Evolutionary conservation across 1,284 basidiomycete genomes (phyloP), one percentile per base, ranked within the genome.

Genomic region (Marasmius sp.): DNA sequence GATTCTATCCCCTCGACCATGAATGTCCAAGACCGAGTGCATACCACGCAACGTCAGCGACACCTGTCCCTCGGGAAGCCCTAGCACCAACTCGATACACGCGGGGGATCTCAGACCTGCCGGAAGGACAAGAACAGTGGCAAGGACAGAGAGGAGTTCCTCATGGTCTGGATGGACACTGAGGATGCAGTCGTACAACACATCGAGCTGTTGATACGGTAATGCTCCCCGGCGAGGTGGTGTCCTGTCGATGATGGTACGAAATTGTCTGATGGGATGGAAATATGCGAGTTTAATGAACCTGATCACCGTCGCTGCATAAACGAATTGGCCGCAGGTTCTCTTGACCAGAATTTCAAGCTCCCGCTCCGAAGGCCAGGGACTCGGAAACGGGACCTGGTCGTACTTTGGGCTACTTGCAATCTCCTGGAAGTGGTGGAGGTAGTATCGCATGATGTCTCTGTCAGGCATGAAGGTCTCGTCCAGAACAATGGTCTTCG

Each of bases 321-420:
- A 64, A 18, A 64, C 62, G 51, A 64, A 64, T 20, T 59, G 50
- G 0, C 61, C 61, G n/a, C n/a, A n/a, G n/a, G n/a, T n/a, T n/a
- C n/a, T n/a, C n/a, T n/a, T n/a, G n/a, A n/a, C n/a, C n/a, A 22
- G 36, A 34, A 38, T 37, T 14, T 55, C 53, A 7, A 64, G 34
- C 8, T 51, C n/a, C 10, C 33, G 14, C 7, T 16, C 20, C 3
- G 61, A 48, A 9, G 63, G 61, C 63, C 63, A 64, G 9, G 56
- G 56, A 18, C 36, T 16, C 16, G 60, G 60, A n/a, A 58, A 14
- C 38, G 16, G 3, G 2, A 27, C 49, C 9, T 33, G 18, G 11
- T 37, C 53, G 47, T 36, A 22, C 8, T 33, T 22, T 36, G 33
- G 18, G 16, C 50, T 38, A 11, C 36, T 18, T 1, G 16, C n/a